Evolutionary conservation across 2,329 filamentous ascomycete species (phyloP), one percentile per base, ranked within the genome.

Genomic region (Colletotrichum agaves): DNA sequence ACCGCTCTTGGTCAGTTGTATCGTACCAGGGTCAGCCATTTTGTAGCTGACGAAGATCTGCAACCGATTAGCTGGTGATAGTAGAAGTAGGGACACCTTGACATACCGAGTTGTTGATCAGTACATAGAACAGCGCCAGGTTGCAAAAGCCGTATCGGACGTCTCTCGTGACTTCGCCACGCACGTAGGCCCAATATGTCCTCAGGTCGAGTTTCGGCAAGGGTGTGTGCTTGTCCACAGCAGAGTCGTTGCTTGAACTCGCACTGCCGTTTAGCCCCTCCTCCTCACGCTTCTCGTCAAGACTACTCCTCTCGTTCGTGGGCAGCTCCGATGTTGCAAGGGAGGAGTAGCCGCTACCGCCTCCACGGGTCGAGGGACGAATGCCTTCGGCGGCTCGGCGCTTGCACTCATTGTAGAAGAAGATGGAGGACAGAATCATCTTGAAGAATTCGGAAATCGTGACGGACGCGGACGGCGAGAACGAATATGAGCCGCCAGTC

Each of bases 391-490:
- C 64, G 23, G 56, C 67, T 33, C 73, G 55, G 33, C 60, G 61
- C 46, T 68, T 57, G 57, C 75, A 76, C 64, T 77, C 73, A 17
- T 73, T 63, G 49, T 70, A 75, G 62, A 74, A 78, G 58, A 78
- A 73, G 33, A 69, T 55, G 13, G 71, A 70, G 27, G 76, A 76
- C 7, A 78, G 67, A 3, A 76, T 43, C 71, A 76, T 72, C 64
- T 78, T 78, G 67, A 74, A 71, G 61, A 75, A 75, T 53, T 77
- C 75, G 23, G 74, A 77, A 13, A 77, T 77, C 23, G 74, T 74
- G 50, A 78, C 73, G 2, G 75, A 77, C 27, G 72, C 70, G 2
- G 76, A 76, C 12, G 75, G 71, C 23, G 76, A 78, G 58, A 76
- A 76, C 4, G 69, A 66, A 43, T 74, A 76, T 17, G 72, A 70